Evolutionary conservation across 805 yeast genomes (phyloP).

Genomic region (Ogataea sp.): DNA sequence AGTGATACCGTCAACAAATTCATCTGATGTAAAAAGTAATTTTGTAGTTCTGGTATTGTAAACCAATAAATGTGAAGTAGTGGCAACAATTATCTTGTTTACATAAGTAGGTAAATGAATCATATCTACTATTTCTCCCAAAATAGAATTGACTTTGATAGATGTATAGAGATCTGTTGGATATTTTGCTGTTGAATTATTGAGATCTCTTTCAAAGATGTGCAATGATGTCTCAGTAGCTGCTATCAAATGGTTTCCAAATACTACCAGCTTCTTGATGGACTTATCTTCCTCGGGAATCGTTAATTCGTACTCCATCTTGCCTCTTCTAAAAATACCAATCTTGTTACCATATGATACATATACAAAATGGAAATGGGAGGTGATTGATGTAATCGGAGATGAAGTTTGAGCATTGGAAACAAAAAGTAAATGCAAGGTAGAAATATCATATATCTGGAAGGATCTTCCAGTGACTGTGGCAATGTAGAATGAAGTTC

Average conservation of each 20-base stretch:
- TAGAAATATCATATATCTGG: slow-evolving; percentile 90
- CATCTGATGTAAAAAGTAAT: slow-evolving; percentile 41
- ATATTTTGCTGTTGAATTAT: slow-evolving; percentile 24
- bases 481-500: slow-evolving; percentile 78
- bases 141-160: slow-evolving; percentile 38
- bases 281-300: slow-evolving; percentile 21
- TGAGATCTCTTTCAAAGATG: slow-evolving; percentile 22
- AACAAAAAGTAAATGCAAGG: slow-evolving; percentile 76
- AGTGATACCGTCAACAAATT: slow-evolving; percentile 51
- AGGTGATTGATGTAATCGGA: slow-evolving; percentile 60
- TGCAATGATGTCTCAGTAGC: slow-evolving; percentile 29
- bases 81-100: slow-evolving; percentile 82
- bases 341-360: slow-evolving; percentile 66
- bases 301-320: slow-evolving; percentile 35
- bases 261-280: slow-evolving; percentile 46
- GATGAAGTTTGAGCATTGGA: slow-evolving; percentile 70
- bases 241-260: slow-evolving; percentile 74
- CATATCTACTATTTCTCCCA: slow-evolving; percentile 63
- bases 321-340: slow-evolving; percentile 81
- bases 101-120: slow-evolving; percentile 87
- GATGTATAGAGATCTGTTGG: slow-evolving; percentile 65
- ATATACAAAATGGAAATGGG: slow-evolving; percentile 79
- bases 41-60: slow-evolving; percentile 76
- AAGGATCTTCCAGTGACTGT: slow-evolving; percentile 86
- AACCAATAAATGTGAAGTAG: slow-evolving; percentile 51